Evolutionary conservation across 2,329 filamentous ascomycete genomes (phyloP).

Genomic region (Diaporthe capsici): DNA sequence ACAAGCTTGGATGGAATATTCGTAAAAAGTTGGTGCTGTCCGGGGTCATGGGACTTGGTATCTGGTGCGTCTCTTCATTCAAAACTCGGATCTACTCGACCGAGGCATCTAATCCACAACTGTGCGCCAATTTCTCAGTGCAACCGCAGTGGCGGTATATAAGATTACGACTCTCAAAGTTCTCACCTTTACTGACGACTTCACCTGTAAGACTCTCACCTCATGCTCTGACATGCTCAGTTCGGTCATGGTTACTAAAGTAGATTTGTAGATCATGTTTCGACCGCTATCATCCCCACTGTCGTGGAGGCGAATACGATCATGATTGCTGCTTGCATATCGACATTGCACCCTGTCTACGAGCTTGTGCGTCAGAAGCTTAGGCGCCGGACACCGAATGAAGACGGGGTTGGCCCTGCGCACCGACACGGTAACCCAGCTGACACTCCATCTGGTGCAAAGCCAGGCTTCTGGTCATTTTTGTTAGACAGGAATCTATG

Average conservation of each 20-base stretch:
- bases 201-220: constrained; percentile 31
- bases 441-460: not conserved
- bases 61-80: constrained; percentile 8
- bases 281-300: not conserved
- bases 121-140: not conserved
- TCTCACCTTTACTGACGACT: not conserved
- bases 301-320: not conserved
- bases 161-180: constrained; percentile 19
- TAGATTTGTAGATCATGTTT: not conserved
- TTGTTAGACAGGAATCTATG: not conserved
- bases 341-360: constrained; percentile 5
- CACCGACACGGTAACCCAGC: not conserved
- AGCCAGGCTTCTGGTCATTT: constrained; percentile 3
- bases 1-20: not conserved
- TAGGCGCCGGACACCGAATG: not conserved
- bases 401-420: no score
- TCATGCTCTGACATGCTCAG: no score
- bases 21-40: constrained; percentile 7
- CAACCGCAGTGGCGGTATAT: constrained; percentile 2
- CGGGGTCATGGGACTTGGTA: constrained; percentile 1
- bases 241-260: not conserved
- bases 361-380: not conserved
- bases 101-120: no score
- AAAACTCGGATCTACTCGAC: no score
- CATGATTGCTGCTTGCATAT: constrained; percentile 10